Conservation (phyloP, 148 eudicot genomes). For the Chenopodium formosanum region DNA sequence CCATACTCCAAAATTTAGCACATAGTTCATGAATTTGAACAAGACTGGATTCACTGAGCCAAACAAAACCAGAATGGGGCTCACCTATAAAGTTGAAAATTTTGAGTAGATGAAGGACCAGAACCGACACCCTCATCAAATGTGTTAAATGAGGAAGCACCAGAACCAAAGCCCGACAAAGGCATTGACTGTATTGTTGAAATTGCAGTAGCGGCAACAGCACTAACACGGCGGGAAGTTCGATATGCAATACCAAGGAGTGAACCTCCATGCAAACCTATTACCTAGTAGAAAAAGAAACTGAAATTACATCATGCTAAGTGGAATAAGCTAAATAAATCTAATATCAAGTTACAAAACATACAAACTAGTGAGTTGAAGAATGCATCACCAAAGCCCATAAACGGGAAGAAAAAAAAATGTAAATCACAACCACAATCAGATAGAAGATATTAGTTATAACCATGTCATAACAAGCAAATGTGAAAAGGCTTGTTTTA, state of each 20-base stretch:
- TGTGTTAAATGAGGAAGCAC: conserved; percentile 71
- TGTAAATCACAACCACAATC: neutral
- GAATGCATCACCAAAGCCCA: neutral
- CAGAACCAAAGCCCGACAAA: conserved; percentile 68
- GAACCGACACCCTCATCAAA: conserved; percentile 68
- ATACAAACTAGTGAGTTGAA: neutral
- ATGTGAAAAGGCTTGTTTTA: neutral
- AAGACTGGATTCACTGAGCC: too few relatives aligned
- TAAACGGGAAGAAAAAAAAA: too few relatives aligned
- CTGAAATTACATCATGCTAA: conserved; percentile 5
- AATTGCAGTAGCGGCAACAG: conserved; percentile 82
- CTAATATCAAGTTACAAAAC: neutral
- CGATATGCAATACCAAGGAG: conserved; percentile 90
- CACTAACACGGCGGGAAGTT: conserved; percentile 74
- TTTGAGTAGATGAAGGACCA: conserved; percentile 56
- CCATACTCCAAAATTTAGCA: conserved; percentile 1
- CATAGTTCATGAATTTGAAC: neutral
- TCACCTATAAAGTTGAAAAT: conserved; percentile 84
- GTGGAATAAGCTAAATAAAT: neutral
- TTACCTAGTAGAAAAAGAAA: conserved; percentile 35
- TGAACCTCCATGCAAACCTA: conserved; percentile 91
- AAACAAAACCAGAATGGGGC: neutral
- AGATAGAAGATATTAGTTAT: neutral
- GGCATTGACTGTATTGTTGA: conserved; percentile 90
- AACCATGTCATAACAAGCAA: neutral